Conservation (phyloP, 2,329 filamentous ascomycete species). For the Monosporascus sp. region DNA sequence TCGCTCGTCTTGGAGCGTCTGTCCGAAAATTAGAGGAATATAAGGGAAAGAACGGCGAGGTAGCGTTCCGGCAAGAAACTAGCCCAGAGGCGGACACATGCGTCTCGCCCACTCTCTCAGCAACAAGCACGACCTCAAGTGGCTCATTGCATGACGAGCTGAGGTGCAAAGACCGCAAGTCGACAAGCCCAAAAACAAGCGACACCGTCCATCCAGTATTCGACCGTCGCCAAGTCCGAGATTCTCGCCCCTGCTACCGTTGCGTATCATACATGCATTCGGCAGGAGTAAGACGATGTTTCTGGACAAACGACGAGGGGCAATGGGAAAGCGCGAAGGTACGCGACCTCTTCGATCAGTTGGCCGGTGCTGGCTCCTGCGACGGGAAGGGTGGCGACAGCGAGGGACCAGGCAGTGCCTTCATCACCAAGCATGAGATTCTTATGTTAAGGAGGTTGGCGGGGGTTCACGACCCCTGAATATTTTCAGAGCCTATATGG, state of each 20-base stretch:
- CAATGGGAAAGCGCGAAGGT: slow-evolving; percentile 47
- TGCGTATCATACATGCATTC: slow-evolving; percentile 48
- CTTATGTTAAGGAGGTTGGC: slow-evolving; percentile 34
- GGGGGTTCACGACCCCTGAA: too few species aligned
- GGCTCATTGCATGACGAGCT: slow-evolving; percentile 46
- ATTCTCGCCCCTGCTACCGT: slow-evolving; percentile 47
- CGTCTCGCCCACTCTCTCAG: background rate
- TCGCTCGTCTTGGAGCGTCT: slow-evolving; percentile 35
- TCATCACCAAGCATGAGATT: slow-evolving; percentile 50
- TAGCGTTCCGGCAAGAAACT: background rate
- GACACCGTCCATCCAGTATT: background rate
- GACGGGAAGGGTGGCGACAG: slow-evolving; percentile 12
- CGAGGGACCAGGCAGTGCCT: slow-evolving; percentile 30
- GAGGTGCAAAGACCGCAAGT: slow-evolving; percentile 10
- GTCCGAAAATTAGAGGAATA: background rate
- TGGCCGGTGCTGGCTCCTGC: slow-evolving; percentile 29
- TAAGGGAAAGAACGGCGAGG: background rate
- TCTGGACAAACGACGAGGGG: slow-evolving; percentile 46
- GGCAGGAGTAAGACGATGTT: slow-evolving; percentile 47
- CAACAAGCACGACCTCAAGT: slow-evolving; percentile 5
- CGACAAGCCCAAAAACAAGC: background rate
- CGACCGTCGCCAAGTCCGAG: slow-evolving; percentile 17
- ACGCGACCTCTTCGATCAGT: slow-evolving; percentile 40
- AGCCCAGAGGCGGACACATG: background rate
- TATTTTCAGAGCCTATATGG: too few species aligned